A percentile compares a stretch with the other conserved stretches of the same genome.
Evolutionary conservation across 768 basidiomycete genomes (phyloP).

Genomic region (Psilocybe tampanensis): DNA sequence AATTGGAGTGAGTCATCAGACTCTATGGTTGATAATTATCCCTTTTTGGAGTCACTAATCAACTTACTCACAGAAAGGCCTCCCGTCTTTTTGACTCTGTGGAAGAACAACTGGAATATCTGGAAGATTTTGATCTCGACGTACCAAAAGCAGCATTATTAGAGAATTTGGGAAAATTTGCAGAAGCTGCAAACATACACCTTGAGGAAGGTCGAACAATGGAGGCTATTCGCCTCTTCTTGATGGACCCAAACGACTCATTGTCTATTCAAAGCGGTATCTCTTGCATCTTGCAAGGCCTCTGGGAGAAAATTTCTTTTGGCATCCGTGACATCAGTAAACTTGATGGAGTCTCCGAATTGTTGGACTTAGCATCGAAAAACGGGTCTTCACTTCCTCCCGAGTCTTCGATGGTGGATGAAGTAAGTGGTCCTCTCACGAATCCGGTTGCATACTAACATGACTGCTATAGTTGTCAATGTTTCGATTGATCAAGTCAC

Average conservation of each 20-base stretch:
- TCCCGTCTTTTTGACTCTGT: slow-evolving; percentile 45
- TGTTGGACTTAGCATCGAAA: slow-evolving; percentile 28
- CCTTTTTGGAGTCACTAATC: no score
- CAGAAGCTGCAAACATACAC: slow-evolving; percentile 57
- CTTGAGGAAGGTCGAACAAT: slow-evolving; percentile 45
- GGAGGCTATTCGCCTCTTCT: slow-evolving; percentile 49
- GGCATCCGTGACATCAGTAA: slow-evolving; percentile 23
- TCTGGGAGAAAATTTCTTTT: slow-evolving; percentile 55
- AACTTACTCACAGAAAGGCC: no score
- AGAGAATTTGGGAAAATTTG: slow-evolving; percentile 38
- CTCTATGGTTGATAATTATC: no score
- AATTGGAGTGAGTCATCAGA: slow-evolving; percentile 31
- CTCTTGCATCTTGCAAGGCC: slow-evolving; percentile 40
- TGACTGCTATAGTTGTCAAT: no score
- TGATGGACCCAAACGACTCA: slow-evolving; percentile 30
- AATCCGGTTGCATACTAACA: no score
- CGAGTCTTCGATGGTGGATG: no score
- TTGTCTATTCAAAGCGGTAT: slow-evolving; percentile 36
- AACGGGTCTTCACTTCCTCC: slow-evolving; percentile 19
- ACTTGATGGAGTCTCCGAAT: slow-evolving; percentile 12
- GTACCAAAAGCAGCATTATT: slow-evolving; percentile 47
- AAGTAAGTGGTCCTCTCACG: no score
- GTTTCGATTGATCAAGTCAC: no score
- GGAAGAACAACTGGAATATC: slow-evolving; percentile 56
- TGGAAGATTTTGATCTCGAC: slow-evolving; percentile 56